A percentile compares a stretch with the other conserved stretches of the same genome.
These are phyloP conservation scores for Monotropa hypopitys DNA, from an alignment of 179 eudicot species.

Conservation along the genomic window DNA sequence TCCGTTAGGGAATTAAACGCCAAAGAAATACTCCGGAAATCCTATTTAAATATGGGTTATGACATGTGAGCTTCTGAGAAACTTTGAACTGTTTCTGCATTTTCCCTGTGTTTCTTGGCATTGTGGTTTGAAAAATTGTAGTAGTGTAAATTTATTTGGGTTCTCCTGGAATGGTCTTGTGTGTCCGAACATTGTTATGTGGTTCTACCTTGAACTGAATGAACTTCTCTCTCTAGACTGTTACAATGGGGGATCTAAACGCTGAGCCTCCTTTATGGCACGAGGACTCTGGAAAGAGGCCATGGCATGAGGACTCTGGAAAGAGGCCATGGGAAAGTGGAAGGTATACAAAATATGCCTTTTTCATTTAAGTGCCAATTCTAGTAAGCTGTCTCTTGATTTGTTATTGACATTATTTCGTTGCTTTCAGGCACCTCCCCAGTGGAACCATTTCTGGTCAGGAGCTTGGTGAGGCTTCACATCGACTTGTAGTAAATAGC, in stretches of 20 bases:
- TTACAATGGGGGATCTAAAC: constrained; percentile 46
- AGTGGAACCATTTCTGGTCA: constrained; percentile 57
- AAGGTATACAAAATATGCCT: constrained; percentile 20
- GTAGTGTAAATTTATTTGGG: background rate
- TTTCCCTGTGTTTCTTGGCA: background rate
- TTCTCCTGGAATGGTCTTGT: background rate
- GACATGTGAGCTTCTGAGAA: background rate
- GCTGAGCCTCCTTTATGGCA: constrained; percentile 69
- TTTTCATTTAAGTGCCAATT: background rate
- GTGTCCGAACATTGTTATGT: background rate
- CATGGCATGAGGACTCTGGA: constrained; percentile 35
- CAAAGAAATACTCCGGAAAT: no score
- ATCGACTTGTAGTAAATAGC: constrained; percentile 64
- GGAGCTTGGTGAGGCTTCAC: constrained; percentile 83
- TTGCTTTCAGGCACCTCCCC: constrained; percentile 29
- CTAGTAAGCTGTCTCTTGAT: background rate
- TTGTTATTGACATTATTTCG: background rate
- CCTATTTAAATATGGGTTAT: no score
- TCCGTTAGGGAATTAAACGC: no score
- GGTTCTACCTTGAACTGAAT: background rate
- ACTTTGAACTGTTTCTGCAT: background rate
- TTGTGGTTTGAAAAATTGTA: background rate
- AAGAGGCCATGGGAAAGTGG: constrained; percentile 43
- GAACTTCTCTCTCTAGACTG: constrained; percentile 36
- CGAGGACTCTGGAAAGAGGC: constrained; percentile 47